Base-by-base conservation (phyloP, 148 eudicot genomes). In the Vaccinium darrowii region DNA sequence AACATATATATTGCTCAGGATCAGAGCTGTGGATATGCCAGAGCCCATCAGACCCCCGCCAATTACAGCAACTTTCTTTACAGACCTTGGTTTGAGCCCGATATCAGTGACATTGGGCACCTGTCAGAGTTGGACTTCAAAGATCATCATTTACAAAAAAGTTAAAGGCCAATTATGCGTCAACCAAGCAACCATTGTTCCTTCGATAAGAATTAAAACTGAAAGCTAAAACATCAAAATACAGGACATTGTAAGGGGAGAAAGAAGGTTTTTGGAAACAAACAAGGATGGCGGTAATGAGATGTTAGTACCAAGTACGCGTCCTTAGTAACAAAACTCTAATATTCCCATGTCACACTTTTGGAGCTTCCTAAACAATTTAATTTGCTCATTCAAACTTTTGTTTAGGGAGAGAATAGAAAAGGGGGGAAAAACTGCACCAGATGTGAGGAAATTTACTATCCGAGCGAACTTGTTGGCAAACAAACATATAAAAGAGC, bases 1-100 rank as follows among this genome's bases (percentile, higher is more conserved):
- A 87, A 97, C 98, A 81, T 85, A 75, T 18, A 87, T 88, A 85
- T 94, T 90, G 86, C 93, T 84, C 86, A 97, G 85, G 19, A 95
- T 89, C 53, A 97, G 89, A 79, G 99, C 94, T 82, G 99, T 95
- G 86, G 95, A 93, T 83, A 97, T 97, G 83, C 99, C 99, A 50
- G 98, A 97, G 76, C 99, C 99, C 99, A 97, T 97, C 62, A 97
- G 89, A 43, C 99, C 99, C 36, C 99, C 99, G 78, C 99, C 99
- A 84, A 97, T 95, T 12, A 97, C 91, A 87, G 96, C 98, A 88
- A 91, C 98, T 91, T 91, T 97, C 84, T 91, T 92, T 54, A 94
- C 86, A 76, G 84, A 80, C 87, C 94, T 92, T 84, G 99, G 93
- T 91, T 87, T 97, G 81, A 95, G 93, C 83, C 98, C 98, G 85